Evolutionary conservation across 2,329 filamentous ascomycete genomes (phyloP), one percentile per base, ranked within the genome.

Genomic region (Blastomyces parvus): DNA sequence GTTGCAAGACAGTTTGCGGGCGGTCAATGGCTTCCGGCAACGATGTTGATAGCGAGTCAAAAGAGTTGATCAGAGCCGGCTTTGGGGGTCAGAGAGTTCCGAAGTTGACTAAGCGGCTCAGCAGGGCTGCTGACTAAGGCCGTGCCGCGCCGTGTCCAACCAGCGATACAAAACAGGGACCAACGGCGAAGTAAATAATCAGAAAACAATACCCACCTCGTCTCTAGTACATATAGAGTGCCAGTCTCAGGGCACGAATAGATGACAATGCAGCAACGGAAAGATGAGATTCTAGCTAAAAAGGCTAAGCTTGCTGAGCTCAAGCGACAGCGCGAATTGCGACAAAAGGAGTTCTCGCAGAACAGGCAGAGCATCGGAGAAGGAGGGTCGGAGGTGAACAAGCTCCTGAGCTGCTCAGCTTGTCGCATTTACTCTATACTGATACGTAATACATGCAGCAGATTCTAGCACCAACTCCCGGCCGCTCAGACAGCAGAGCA

Each of bases 231-330:
- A 38, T 57, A 22, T 22, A 57, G 17, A 44, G 40, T 19, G 19
- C 30, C 38, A 22, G 38, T 19, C 14, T 17, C 57, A 59, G 57
- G 7, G 57, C 22, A 27, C 22, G 22, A 27, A 13, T 46, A 46
- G 33, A 30, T 40, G 14, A 46, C 70, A 36, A 74, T 75, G 79
- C 88, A 86, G 75, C 81, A 92, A 82, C 88, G 92, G 71, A 89
- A 91, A 81, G 91, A 96, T 81, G 94, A 99, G 81, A 96, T 99
- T 70, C 82, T 94, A 70, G 92, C 91, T 69, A 99, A 99, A 81
- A 93, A 90, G 82, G 93, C 92, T 67, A 97, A 94, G 82, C 90
- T 99, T 71, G 92, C 90, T 59, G 94, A 97, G 83, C 84, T 99
- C 68, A 97, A 96, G 80, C 86, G 90, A 66, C 91, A 97, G 79